These are phyloP conservation scores for Trametes sp. DNA, from an alignment of 1,284 basidiomycete genomes.

Conservation along the genomic window DNA sequence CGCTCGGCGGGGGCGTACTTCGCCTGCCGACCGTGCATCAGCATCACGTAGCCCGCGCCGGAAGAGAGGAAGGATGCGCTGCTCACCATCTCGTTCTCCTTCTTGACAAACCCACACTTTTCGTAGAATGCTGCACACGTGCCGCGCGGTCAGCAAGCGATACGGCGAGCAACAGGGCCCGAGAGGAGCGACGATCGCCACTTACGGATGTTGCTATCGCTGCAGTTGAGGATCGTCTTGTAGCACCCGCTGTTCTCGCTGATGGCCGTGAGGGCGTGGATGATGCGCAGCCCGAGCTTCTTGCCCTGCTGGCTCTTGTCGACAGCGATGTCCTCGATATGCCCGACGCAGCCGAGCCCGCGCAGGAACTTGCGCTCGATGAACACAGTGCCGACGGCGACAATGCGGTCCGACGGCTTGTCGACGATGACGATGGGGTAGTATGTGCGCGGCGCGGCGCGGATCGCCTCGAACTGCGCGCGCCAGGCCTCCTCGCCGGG, in stretches of 20 bases:
- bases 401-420: slow-evolving; percentile 77
- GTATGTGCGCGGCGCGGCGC: slow-evolving; percentile 70
- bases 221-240: slow-evolving; percentile 98
- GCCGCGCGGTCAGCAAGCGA: slow-evolving; percentile 7
- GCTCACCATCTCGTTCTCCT: slow-evolving; percentile 89
- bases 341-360: slow-evolving; percentile 82
- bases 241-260: slow-evolving; percentile 85
- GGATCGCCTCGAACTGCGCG: slow-evolving; percentile 71
- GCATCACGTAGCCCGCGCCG: neutral
- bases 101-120: slow-evolving; percentile 92
- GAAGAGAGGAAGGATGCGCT: neutral
- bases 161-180: neutral
- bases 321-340: slow-evolving; percentile 98
- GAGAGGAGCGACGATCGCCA: slow-evolving; percentile 35
- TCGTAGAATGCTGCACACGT: slow-evolving; percentile 85
- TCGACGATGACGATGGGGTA: slow-evolving; percentile 88
- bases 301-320: slow-evolving; percentile 88
- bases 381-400: slow-evolving; percentile 87
- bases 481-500: slow-evolving; percentile 75
- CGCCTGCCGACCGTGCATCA: slow-evolving; percentile 46
- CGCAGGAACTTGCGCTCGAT: slow-evolving; percentile 94
- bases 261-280: slow-evolving; percentile 84
- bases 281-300: slow-evolving; percentile 88
- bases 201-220: slow-evolving; percentile 89
- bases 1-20: slow-evolving; percentile 57